A percentile compares a stretch with the other conserved stretches of the same genome.
phyloP scores from a whole-genome alignment of 225 moss, liverwort and hornwort species.

The Bryum argenteum region DNA sequence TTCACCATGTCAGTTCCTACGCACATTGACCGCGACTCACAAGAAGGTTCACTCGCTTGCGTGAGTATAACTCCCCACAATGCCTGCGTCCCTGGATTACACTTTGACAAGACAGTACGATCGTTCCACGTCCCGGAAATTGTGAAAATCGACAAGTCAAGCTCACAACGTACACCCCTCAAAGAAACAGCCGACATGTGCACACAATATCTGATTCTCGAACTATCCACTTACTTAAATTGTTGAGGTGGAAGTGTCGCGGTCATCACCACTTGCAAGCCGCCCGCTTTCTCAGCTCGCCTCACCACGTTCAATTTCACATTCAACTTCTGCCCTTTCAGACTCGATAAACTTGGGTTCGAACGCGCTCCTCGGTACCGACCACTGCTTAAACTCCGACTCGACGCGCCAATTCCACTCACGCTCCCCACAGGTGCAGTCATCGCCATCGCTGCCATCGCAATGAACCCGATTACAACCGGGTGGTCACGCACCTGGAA shows the following conservation, averaged over 20 bases:
- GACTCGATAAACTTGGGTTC: background rate
- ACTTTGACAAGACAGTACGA: background rate
- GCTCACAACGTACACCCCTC: too few relatives aligned
- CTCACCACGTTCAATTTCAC: constrained; percentile 17
- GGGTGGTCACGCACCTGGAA: background rate
- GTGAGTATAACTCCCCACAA: background rate
- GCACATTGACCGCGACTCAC: background rate
- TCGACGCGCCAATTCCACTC: constrained; percentile 8
- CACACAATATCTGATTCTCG: background rate
- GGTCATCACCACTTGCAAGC: constrained; percentile 53
- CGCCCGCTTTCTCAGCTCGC: constrained; percentile 16
- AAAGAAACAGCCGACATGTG: background rate
- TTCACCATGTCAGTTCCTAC: constrained; percentile 10
- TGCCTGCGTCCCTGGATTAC: too few relatives aligned
- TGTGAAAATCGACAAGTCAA: background rate
- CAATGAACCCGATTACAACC: background rate
- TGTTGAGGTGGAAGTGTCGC: constrained; percentile 52
- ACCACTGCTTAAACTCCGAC: constrained; percentile 24
- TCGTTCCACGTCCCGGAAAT: background rate
- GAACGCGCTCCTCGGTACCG: constrained; percentile 5
- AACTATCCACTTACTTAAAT: constrained; percentile 35
- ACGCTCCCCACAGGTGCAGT: constrained; percentile 31
- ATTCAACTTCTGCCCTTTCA: constrained; percentile 38
- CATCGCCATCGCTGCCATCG: constrained; percentile 53
- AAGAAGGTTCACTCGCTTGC: background rate